A percentile compares a stretch with the other conserved stretches of the same genome.
Evolutionary conservation across 2,329 filamentous ascomycete genomes (phyloP).

Genomic region (Phaeoacremonium minimum): DNA sequence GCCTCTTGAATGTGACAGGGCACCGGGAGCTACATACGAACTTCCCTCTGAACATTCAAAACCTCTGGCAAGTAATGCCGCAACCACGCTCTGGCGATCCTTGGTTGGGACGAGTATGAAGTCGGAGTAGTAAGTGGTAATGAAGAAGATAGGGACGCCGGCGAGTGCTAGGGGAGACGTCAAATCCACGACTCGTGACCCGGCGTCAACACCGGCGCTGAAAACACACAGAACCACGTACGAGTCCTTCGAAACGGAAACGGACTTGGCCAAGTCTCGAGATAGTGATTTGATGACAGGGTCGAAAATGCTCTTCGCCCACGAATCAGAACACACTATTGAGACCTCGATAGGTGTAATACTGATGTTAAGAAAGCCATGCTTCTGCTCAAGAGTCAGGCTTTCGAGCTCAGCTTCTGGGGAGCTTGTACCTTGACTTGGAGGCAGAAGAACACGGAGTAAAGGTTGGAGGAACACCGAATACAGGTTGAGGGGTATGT

Average conservation of each 20-base stretch:
- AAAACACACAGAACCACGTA: constrained; percentile 89
- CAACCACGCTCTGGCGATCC: constrained; percentile 68
- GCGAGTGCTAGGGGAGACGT: constrained; percentile 88
- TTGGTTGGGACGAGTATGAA: constrained; percentile 87
- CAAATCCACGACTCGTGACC: constrained; percentile 84
- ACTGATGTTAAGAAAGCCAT: constrained; percentile 89
- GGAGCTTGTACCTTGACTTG: constrained; percentile 36
- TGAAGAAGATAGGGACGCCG: constrained; percentile 96
- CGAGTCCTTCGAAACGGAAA: constrained; percentile 76
- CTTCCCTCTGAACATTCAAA: constrained; percentile 76
- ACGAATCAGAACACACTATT: constrained; percentile 76
- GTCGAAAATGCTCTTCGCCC: constrained; percentile 70
- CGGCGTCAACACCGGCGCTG: constrained; percentile 84
- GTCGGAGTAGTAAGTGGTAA: constrained; percentile 96
- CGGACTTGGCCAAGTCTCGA: constrained; percentile 41
- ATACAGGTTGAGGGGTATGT: constrained; percentile 80
- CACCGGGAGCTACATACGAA: constrained; percentile 57
- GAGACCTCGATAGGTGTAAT: constrained; percentile 91
- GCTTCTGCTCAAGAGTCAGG: constrained; percentile 48
- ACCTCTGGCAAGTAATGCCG: constrained; percentile 71
- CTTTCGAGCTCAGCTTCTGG: constrained; percentile 37
- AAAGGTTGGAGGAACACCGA: constrained; percentile 79
- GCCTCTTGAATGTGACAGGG: constrained; percentile 24
- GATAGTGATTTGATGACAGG: constrained; percentile 65
- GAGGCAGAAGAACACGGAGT: constrained; percentile 75